Evolutionary conservation across 2,329 filamentous ascomycete genomes (phyloP), one percentile per base, ranked within the genome.

Genomic region (Phialemoniopsis sp.): DNA sequence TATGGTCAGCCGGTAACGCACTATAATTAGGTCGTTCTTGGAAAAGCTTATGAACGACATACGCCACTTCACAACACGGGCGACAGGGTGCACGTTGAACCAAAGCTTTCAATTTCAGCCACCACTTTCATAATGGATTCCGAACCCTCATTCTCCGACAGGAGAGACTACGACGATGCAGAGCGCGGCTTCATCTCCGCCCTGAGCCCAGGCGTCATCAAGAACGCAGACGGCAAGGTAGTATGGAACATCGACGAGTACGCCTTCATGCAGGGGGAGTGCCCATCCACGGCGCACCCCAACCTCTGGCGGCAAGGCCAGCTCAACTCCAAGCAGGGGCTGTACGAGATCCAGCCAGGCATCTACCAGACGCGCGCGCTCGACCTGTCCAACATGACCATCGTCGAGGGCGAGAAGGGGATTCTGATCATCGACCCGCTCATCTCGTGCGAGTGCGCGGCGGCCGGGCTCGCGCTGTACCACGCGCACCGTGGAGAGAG

Each of bases 351-450:
- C 26, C 47, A 41, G 1, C 42, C 46, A 2, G 55, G 56, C 13
- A 61, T 68, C 13, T 67, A 65, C 42, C 64, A 69, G 46, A 47
- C 67, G 12, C 61, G 63, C 26, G 63, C 57, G 4, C 49, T 66
- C 13, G 65, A 68, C 40, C 34, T 68, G 8, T 58, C 63, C 18
- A 64, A 68, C 45, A 64, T 64, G 48, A 67, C 60, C 10, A 46
- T 68, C 34, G 47, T 67, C 2, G 59, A 67, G 44, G 55, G 53
- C n/a, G 45, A 54, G 13, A 48, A 49, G 35, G 59, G 62, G 6
- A 46, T 67, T 37, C 56, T 68, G 34, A 46, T 67, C 14, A 57
- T 68, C 32, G 65, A 68, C 42, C 54, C 56, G 6, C 47, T 68
- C 4, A 57, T 54, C 4, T 64, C 58, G 0, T 43, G 42, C 13